Conservation (phyloP, 2,329 filamentous ascomycete species). For the Stenocarpella maydis region DNA sequence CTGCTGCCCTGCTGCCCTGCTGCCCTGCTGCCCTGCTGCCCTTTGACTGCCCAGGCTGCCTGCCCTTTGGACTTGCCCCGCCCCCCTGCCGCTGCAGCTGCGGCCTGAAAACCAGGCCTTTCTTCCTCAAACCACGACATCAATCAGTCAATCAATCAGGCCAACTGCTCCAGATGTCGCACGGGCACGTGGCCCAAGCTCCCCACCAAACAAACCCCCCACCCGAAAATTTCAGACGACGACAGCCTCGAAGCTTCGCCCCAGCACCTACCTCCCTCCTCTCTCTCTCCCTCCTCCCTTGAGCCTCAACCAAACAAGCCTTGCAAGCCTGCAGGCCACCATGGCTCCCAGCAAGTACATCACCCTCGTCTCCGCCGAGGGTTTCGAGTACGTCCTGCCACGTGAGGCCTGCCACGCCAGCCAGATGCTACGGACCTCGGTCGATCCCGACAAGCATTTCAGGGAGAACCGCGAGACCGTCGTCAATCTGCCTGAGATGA, state of each 20-base stretch:
- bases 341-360: slow-evolving; percentile 68
- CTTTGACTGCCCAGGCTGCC: too few species aligned
- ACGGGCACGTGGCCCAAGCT: slow-evolving; percentile 19
- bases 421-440: slow-evolving; percentile 76
- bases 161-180: slow-evolving; percentile 2
- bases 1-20: slow-evolving; percentile 9
- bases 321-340: not conserved
- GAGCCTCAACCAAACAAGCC: slow-evolving; percentile 25
- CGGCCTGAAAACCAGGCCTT: not conserved
- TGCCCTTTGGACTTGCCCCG: too few species aligned
- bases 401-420: slow-evolving; percentile 75
- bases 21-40: not conserved
- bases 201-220: not conserved
- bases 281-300: not conserved
- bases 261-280: too few species aligned
- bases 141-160: not conserved
- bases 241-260: not conserved
- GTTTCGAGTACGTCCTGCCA: slow-evolving; percentile 78
- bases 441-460: slow-evolving; percentile 74
- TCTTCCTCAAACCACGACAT: not conserved
- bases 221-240: slow-evolving; percentile 14
- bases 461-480: slow-evolving; percentile 69
- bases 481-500: slow-evolving; percentile 76
- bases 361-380: slow-evolving; percentile 78
- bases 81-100: slow-evolving; percentile 4